Evolutionary conservation across 352 stramenopile genomes (phyloP), one percentile per base, ranked within the genome.

Genomic region (Phytophthora litchii): DNA sequence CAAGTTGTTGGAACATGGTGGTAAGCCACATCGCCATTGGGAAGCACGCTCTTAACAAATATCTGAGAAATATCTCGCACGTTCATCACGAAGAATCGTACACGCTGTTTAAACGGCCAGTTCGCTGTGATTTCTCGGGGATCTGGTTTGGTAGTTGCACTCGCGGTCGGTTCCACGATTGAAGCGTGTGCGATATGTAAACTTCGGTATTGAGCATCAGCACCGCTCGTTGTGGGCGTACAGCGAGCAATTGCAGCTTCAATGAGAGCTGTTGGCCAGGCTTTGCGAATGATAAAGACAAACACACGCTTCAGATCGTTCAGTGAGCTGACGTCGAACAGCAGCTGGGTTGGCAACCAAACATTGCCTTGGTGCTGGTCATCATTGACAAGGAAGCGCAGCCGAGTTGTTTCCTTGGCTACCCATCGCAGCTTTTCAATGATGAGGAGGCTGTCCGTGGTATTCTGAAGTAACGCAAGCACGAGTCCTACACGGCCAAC

Each of bases 51-150:
- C 69, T 82, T 81, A 37, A 86, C 36, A 29, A 67, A 82, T 5
- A 86, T 19, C 14, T 72, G 69, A 14, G 70, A 70, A 32, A 67
- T 29, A 34, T 83, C 69, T 6, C 54, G 62, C n/a, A 60, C 50
- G 14, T 80, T 54, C 7, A 60, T 62, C 29, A 77, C 10, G 19
- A 64, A 46, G 17, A 64, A 67, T 3, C 51, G 59, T 3, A 85
- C 45, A 19, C 54, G 72, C 32, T 83, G 63, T 7, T 70, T 38
- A 44, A 81, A 81, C 6, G 72, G 72, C 77, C 74, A 84, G 21
- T 82, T 77, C 1, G 74, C 77, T 12, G 72, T 74, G 52, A 84
- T 72, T 54, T 87, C 72, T 35, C 65, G 57, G 3, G 72, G 69
- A 1, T 87, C 70, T 9, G 42, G 49, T 38, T 67, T 74, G 16